Conservation (phyloP, 768 basidiomycete species). For the Suillus subaureus region DNA sequence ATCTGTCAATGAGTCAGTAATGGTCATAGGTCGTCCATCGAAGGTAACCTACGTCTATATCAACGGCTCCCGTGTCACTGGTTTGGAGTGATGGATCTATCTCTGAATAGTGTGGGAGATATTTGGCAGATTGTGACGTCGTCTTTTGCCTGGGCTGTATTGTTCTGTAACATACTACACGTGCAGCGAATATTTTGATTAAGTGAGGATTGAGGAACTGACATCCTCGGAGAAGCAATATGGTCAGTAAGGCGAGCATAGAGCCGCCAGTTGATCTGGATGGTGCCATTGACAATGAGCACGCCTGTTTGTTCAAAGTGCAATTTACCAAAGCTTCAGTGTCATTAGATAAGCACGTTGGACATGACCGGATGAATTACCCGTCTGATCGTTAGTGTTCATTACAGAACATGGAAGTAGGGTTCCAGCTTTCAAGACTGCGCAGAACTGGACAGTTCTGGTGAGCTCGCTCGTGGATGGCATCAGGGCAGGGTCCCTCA, state of each 20-base stretch:
- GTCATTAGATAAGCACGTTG: neutral
- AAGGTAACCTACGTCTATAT: neutral
- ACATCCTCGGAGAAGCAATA: neutral
- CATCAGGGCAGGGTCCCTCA: neutral
- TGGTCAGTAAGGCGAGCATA: neutral
- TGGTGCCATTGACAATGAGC: neutral
- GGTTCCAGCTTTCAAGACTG: too few relatives aligned
- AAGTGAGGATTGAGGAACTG: neutral
- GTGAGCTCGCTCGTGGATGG: neutral
- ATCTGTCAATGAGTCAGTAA: neutral
- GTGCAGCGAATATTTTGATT: neutral
- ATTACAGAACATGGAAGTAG: neutral
- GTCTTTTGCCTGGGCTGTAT: neutral
- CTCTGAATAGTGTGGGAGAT: neutral
- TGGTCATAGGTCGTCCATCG: neutral
- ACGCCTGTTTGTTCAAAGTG: neutral
- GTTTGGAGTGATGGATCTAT: neutral
- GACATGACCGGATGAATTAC: neutral
- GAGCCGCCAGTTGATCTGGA: neutral
- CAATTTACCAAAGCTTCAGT: neutral
- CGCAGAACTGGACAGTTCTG: neutral
- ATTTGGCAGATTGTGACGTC: neutral
- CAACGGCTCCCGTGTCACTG: neutral
- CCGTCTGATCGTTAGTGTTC: neutral
- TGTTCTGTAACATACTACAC: neutral